Evolutionary conservation across 352 stramenopile species (phyloP).

Genomic region (Globisporangium canariense): DNA sequence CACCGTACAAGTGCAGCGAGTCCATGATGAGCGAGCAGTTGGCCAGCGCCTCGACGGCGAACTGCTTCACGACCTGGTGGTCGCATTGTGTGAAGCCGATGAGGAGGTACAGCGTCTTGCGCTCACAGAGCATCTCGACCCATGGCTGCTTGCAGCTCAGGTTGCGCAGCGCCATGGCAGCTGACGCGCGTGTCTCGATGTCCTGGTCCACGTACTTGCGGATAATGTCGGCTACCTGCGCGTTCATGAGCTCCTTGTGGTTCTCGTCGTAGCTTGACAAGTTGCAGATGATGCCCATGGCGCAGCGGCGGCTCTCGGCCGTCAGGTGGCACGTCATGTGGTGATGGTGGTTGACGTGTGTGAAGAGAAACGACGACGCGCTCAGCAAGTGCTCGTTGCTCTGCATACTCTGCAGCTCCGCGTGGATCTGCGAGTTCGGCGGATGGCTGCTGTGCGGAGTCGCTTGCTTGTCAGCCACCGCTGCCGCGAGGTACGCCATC

Average conservation of each 20-base stretch:
- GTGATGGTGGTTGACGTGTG: slow-evolving; percentile 7
- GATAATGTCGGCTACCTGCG: slow-evolving; percentile 66
- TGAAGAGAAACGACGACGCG: slow-evolving; percentile 16
- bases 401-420: background rate
- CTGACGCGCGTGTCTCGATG: slow-evolving; percentile 61
- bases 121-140: slow-evolving; percentile 80
- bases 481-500: slow-evolving; percentile 60
- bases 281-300: slow-evolving; percentile 75
- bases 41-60: slow-evolving; percentile 58
- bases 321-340: slow-evolving; percentile 21
- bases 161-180: slow-evolving; percentile 71
- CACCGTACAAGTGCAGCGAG: slow-evolving; percentile 66
- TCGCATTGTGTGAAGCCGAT: slow-evolving; percentile 52
- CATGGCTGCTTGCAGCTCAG: slow-evolving; percentile 67
- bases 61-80: slow-evolving; percentile 54
- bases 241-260: slow-evolving; percentile 77
- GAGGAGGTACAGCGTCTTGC: slow-evolving; percentile 60
- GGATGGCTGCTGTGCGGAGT: background rate
- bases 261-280: slow-evolving; percentile 71
- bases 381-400: slow-evolving; percentile 7
- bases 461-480: slow-evolving; percentile 32
- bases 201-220: slow-evolving; percentile 70
- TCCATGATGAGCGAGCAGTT: slow-evolving; percentile 80
- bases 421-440: slow-evolving; percentile 1
- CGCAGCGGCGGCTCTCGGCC: slow-evolving; percentile 45